Conservation (phyloP, 495 filamentous ascomycete genomes). For the Penicillium cataractarum region DNA sequence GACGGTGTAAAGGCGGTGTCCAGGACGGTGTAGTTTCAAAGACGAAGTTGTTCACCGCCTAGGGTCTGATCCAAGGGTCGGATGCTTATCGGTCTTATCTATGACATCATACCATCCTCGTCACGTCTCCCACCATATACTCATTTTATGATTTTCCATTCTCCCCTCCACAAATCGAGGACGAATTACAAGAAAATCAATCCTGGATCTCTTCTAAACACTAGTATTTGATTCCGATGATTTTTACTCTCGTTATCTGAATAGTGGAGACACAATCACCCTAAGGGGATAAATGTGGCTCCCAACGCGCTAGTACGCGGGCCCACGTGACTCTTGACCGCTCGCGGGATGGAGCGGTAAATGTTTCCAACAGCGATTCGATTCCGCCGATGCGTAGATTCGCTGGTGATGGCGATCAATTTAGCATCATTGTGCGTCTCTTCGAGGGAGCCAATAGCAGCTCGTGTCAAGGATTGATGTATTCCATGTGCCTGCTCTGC, state of each 20-base stretch:
- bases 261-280: constrained; percentile 22
- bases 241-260: neutral
- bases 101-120: constrained; percentile 28
- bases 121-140: constrained; percentile 30
- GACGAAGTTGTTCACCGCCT: no score
- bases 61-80: neutral
- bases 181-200: neutral
- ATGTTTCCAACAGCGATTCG: constrained; percentile 25
- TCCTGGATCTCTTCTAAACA: neutral
- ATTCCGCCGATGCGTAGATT: constrained; percentile 28
- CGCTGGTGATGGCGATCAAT: constrained; percentile 25
- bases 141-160: neutral
- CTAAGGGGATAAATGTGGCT: constrained; percentile 2
- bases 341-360: constrained; percentile 34
- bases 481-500: neutral
- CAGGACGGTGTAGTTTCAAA: neutral
- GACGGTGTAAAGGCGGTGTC: no score
- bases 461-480: neutral
- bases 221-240: neutral
- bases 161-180: neutral
- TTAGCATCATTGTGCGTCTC: constrained; percentile 15
- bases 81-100: constrained; percentile 24
- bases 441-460: no score
- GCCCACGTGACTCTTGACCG: constrained; percentile 36
- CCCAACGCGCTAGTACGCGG: constrained; percentile 32